A percentile compares a stretch with the other conserved stretches of the same genome.
Conservation (phyloP, 1,284 basidiomycete species). For the Microbotryum silenes-acaulis region DNA sequence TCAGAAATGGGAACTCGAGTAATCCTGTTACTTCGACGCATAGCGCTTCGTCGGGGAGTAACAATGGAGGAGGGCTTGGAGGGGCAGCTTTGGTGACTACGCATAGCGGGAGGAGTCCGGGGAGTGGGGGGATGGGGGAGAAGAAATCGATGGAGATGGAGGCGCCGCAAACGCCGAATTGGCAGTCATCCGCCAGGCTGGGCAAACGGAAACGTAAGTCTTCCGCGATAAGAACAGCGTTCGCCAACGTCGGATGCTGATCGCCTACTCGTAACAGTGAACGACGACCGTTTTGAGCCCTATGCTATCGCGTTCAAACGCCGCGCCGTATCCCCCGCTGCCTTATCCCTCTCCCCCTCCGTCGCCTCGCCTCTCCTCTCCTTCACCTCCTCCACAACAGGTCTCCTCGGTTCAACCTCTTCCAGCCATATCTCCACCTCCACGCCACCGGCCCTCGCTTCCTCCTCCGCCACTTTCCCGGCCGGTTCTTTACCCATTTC, state of each 20-base stretch:
- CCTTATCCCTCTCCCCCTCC: conserved; percentile 19
- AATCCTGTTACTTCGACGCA: no score
- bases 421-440: background rate
- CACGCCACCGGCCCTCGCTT: background rate
- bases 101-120: conserved; percentile 16
- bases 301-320: conserved; percentile 30
- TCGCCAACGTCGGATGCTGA: background rate
- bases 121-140: conserved; percentile 1
- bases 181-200: conserved; percentile 6
- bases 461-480: background rate
- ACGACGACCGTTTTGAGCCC: conserved; percentile 31
- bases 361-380: background rate
- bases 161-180: conserved; percentile 20
- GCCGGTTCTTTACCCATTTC: conserved; percentile 12
- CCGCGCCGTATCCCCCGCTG: conserved; percentile 29
- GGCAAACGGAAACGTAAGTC: conserved; percentile 31
- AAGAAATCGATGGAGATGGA: conserved; percentile 20
- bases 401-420: no score
- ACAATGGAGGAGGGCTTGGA: background rate
- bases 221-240: no score
- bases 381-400: background rate
- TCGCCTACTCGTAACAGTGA: conserved; percentile 4
- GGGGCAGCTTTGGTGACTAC: background rate
- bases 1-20: conserved; percentile 9
- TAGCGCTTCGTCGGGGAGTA: background rate